These are phyloP conservation scores for Gloeopeniophorella convolvens DNA, from an alignment of 768 basidiomycete species.

Conservation along the genomic window DNA sequence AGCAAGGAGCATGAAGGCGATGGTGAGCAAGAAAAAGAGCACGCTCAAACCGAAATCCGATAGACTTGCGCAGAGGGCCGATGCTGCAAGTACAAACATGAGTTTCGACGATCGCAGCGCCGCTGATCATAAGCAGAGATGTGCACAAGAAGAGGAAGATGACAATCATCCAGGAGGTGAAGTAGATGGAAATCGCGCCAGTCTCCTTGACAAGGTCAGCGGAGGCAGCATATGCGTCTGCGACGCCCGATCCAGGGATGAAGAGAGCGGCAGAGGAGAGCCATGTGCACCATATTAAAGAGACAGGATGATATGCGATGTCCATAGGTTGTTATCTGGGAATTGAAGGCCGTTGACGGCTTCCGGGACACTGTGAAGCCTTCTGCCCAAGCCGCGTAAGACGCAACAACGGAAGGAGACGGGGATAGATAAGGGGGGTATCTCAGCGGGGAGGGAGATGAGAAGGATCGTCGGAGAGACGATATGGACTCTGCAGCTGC, in stretches of 20 bases:
- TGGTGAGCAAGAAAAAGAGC: constrained; percentile 46
- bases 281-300: no score
- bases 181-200: constrained; percentile 66
- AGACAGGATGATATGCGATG: no score
- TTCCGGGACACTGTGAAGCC: no score
- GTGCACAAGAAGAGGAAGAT: constrained; percentile 65
- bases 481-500: no score
- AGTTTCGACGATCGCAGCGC: neutral
- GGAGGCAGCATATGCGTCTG: constrained; percentile 39
- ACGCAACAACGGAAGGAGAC: no score
- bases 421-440: no score
- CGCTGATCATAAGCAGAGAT: neutral
- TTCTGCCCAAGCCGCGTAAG: no score
- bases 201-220: constrained; percentile 31
- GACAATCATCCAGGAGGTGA: constrained; percentile 68
- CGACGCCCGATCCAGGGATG: constrained; percentile 62
- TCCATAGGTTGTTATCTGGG: no score
- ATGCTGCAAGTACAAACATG: constrained; percentile 28
- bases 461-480: no score
- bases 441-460: no score
- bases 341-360: no score
- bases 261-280: constrained; percentile 71
- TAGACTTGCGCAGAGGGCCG: constrained; percentile 43
- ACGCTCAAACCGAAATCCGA: constrained; percentile 43
- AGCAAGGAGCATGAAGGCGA: constrained; percentile 48